A percentile compares a stretch with the other conserved stretches of the same genome.
Conservation (phyloP, 352 stramenopile genomes). For the Globisporangium polare region DNA sequence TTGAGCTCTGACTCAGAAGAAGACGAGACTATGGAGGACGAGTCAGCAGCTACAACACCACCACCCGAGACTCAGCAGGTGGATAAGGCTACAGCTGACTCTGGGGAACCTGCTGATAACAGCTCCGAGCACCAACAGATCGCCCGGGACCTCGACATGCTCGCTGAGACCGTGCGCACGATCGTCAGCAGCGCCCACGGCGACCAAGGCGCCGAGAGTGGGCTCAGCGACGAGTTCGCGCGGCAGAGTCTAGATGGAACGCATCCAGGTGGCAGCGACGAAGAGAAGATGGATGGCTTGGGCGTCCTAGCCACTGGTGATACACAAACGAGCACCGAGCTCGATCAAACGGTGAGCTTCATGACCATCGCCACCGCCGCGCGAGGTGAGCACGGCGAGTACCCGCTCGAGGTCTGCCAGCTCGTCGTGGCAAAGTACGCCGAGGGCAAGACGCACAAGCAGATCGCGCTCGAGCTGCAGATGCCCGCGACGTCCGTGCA, state of each 20-base stretch:
- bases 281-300: background rate
- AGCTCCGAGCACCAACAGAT: constrained; percentile 10
- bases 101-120: background rate
- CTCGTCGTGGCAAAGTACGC: constrained; percentile 18
- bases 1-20: background rate
- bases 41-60: background rate
- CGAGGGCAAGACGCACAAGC: constrained; percentile 19
- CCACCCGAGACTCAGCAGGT: background rate
- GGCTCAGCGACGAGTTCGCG: background rate
- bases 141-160: constrained; percentile 47
- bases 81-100: background rate
- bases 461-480: constrained; percentile 24
- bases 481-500: constrained; percentile 31
- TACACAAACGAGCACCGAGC: background rate
- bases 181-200: constrained; percentile 33
- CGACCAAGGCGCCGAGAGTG: background rate
- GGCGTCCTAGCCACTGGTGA: background rate
- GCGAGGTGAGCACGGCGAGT: constrained; percentile 7
- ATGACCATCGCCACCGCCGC: no score
- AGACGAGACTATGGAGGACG: background rate
- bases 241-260: background rate
- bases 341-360: background rate
- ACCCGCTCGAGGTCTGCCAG: constrained; percentile 24
- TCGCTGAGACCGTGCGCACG: constrained; percentile 54
- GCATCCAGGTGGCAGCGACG: background rate